These are phyloP conservation scores for Aspergillus caelatus DNA, from an alignment of 2,329 filamentous ascomycete species.

Conservation along the genomic window DNA sequence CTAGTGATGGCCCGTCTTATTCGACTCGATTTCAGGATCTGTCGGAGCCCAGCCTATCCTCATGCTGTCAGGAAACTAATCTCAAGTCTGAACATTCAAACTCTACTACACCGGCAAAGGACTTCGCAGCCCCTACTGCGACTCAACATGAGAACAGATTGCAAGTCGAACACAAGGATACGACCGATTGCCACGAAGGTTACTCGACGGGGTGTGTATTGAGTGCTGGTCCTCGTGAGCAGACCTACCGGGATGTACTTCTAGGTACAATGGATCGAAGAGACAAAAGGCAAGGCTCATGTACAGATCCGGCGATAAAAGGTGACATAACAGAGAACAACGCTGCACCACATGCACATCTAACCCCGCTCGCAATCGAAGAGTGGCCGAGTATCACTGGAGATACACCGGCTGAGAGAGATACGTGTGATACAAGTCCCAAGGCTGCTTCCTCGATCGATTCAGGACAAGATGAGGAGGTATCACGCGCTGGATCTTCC, in stretches of 20 bases:
- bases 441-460: neutral
- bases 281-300: constrained; percentile 2
- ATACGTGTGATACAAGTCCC: neutral
- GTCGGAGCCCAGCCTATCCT: neutral
- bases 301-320: neutral
- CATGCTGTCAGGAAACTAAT: neutral
- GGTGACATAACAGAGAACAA: neutral
- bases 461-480: neutral
- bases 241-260: neutral
- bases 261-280: neutral
- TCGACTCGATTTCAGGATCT: neutral
- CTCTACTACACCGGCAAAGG: neutral
- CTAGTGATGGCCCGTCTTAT: neutral
- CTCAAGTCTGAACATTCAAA: neutral
- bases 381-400: neutral
- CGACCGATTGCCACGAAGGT: neutral
- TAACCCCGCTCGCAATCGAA: neutral
- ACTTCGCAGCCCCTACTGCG: too few species aligned
- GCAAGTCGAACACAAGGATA: neutral
- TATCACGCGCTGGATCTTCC: neutral
- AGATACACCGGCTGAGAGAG: neutral
- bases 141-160: neutral
- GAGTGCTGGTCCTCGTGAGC: neutral
- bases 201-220: neutral
- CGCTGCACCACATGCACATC: neutral